Conservation (phyloP, 805 yeast species). For the Phaffomyces thermotolerans region DNA sequence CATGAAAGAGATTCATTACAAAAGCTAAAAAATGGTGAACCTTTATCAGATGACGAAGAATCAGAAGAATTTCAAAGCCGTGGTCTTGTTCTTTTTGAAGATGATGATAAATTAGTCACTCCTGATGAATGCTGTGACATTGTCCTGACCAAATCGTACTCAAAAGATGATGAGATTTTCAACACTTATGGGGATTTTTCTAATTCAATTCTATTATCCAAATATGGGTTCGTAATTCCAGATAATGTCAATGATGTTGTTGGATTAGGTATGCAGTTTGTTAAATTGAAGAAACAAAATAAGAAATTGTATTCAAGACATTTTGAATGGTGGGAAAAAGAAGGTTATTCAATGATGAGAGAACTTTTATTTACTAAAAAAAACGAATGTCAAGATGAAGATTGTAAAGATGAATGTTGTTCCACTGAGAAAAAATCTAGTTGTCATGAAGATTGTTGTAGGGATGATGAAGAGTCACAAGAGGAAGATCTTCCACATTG, state of each 20-base stretch:
- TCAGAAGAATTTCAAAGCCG: slow-evolving; percentile 10
- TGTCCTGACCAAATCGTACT: slow-evolving; percentile 37
- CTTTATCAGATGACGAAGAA: background rate
- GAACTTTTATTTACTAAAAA: slow-evolving; percentile 9
- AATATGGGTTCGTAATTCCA: slow-evolving; percentile 69
- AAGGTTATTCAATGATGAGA: slow-evolving; percentile 32
- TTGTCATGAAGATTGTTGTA: background rate
- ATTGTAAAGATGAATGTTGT: slow-evolving; percentile 17
- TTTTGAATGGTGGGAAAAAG: slow-evolving; percentile 42
- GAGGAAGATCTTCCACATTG: slow-evolving; percentile 28
- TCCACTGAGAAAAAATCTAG: background rate
- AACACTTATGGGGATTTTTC: slow-evolving; percentile 77
- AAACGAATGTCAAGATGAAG: slow-evolving; percentile 14
- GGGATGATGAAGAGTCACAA: slow-evolving; percentile 7
- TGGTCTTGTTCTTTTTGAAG: slow-evolving; percentile 17
- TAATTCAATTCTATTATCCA: slow-evolving; percentile 57
- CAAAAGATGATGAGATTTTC: slow-evolving; percentile 54
- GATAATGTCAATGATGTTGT: slow-evolving; percentile 51
- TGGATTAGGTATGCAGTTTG: slow-evolving; percentile 46
- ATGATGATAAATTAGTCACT: slow-evolving; percentile 28
- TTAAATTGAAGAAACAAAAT: slow-evolving; percentile 26
- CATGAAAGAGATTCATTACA: slow-evolving; percentile 11
- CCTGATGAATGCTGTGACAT: slow-evolving; percentile 69
- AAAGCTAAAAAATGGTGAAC: slow-evolving; percentile 1
- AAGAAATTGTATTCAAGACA: slow-evolving; percentile 30